Evolutionary conservation across 1,284 basidiomycete species (phyloP).

Genomic region (Xerocomus minutiporus): DNA sequence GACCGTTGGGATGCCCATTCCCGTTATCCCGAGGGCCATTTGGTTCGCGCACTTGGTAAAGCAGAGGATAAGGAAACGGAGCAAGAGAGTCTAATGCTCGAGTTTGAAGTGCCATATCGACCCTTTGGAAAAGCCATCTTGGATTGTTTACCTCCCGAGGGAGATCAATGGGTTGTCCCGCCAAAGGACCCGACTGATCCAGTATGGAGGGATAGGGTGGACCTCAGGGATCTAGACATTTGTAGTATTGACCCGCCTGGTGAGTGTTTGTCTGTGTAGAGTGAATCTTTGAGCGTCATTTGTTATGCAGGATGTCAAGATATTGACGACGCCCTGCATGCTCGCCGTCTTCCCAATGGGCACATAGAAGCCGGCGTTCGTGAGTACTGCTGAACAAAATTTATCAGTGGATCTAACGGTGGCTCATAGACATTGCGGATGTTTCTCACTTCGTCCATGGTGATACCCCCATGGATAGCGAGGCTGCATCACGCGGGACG

Average conservation of each 20-base stretch:
- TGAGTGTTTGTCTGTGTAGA: constrained; percentile 25
- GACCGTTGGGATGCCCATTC: constrained; percentile 88
- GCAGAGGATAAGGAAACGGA: constrained; percentile 96
- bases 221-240: constrained; percentile 82
- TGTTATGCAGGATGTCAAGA: constrained; percentile 81
- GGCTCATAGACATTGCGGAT: constrained; percentile 84
- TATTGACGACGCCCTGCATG: constrained; percentile 99
- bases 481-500: constrained; percentile 93
- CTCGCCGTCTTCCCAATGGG: constrained; percentile 82
- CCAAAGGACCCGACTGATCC: constrained; percentile 54
- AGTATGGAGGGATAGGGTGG: constrained; percentile 84
- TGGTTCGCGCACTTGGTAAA: constrained; percentile 88
- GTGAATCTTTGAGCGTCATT: neutral
- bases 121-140: constrained; percentile 95
- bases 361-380: constrained; percentile 98
- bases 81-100: constrained; percentile 89
- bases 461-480: constrained; percentile 95
- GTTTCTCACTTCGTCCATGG: constrained; percentile 95
- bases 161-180: constrained; percentile 92
- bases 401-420: neutral
- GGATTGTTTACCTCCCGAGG: constrained; percentile 86
- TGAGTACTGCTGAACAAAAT: constrained; percentile 45
- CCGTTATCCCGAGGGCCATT: constrained; percentile 96
- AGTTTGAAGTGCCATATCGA: constrained; percentile 95
- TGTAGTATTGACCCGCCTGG: constrained; percentile 98